phyloP scores from a whole-genome alignment of 2,329 filamentous ascomycete genomes.

The Elsinoe fawcettii region DNA sequence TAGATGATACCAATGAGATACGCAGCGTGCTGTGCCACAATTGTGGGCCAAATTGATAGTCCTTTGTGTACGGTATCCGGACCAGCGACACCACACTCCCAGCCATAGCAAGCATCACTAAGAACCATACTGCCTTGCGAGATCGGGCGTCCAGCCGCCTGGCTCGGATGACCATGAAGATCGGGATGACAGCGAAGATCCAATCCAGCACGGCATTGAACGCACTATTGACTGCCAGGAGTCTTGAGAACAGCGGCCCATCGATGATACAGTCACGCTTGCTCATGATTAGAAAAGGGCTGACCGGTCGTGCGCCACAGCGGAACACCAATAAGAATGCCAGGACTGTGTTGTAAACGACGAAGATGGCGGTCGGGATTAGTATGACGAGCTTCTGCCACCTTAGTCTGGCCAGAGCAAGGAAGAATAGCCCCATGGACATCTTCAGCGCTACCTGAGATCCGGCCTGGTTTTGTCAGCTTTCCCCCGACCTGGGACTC shows the following conservation, averaged over 20 bases:
- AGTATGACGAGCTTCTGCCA: slow-evolving; percentile 5
- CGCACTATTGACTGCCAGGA: not conserved
- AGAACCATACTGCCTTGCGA: slow-evolving; percentile 4
- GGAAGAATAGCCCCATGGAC: slow-evolving; percentile 8
- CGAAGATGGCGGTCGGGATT: slow-evolving; percentile 7
- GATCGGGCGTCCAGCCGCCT: not conserved
- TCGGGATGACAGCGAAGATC: slow-evolving; percentile 3
- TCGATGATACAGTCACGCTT: not conserved
- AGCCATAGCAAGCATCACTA: slow-evolving; percentile 7
- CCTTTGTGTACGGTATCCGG: not conserved
- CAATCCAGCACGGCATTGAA: slow-evolving; percentile 6
- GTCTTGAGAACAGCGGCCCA: not conserved
- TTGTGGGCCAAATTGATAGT: slow-evolving; percentile 7
- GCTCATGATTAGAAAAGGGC: slow-evolving; percentile 3
- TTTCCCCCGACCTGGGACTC: too few relatives aligned
- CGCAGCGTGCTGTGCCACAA: slow-evolving; percentile 1
- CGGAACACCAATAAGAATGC: not conserved
- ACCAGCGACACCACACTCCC: slow-evolving; percentile 1
- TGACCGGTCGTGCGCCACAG: slow-evolving; percentile 1
- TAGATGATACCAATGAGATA: not conserved
- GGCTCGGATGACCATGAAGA: slow-evolving; percentile 2
- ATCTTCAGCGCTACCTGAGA: slow-evolving; percentile 3
- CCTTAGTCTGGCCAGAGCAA: not conserved
- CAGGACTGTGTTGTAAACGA: not conserved
- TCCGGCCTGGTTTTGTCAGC: too few relatives aligned